phyloP scores from a whole-genome alignment of 768 basidiomycete species.

The Asterophora parasitica region DNA sequence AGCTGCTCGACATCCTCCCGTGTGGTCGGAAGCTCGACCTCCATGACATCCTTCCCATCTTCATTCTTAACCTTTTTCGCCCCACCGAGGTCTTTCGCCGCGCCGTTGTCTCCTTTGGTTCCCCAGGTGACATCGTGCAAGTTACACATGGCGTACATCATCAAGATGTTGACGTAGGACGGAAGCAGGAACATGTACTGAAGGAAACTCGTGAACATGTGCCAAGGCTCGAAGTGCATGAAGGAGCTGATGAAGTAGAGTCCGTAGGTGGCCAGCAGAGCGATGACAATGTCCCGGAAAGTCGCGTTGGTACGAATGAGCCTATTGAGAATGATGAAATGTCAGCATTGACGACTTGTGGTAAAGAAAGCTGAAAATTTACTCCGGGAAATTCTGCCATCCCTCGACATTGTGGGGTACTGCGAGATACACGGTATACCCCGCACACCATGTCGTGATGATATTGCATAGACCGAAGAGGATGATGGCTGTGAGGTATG shows the following conservation, averaged over 20 bases:
- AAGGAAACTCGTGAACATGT: slow-evolving; percentile 90
- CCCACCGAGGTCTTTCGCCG: slow-evolving; percentile 83
- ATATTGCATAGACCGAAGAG: slow-evolving; percentile 75
- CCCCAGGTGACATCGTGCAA: slow-evolving; percentile 90
- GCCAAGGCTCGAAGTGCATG: slow-evolving; percentile 94
- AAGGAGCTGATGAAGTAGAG: slow-evolving; percentile 83
- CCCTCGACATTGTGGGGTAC: slow-evolving; percentile 70
- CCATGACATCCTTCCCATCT: slow-evolving; percentile 82
- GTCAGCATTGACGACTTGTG: neutral
- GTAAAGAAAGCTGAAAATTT: slow-evolving; percentile 21
- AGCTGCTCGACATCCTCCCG: slow-evolving; percentile 86
- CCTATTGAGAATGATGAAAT: slow-evolving; percentile 24
- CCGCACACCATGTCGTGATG: slow-evolving; percentile 86
- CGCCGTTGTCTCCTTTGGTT: slow-evolving; percentile 88
- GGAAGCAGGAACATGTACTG: slow-evolving; percentile 93
- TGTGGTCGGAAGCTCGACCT: slow-evolving; percentile 77
- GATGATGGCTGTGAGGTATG: slow-evolving; percentile 70
- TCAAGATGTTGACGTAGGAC: slow-evolving; percentile 72
- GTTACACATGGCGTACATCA: slow-evolving; percentile 96
- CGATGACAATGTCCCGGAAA: slow-evolving; percentile 81
- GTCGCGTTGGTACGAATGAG: slow-evolving; percentile 62
- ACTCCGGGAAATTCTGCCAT: slow-evolving; percentile 74
- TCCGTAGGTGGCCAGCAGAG: slow-evolving; percentile 71
- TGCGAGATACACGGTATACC: slow-evolving; percentile 82
- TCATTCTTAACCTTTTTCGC: slow-evolving; percentile 86